A percentile compares a stretch with the other conserved stretches of the same genome.
phyloP scores from a whole-genome alignment of 1,139 yeast genomes.

The Eremothecium coryli region DNA sequence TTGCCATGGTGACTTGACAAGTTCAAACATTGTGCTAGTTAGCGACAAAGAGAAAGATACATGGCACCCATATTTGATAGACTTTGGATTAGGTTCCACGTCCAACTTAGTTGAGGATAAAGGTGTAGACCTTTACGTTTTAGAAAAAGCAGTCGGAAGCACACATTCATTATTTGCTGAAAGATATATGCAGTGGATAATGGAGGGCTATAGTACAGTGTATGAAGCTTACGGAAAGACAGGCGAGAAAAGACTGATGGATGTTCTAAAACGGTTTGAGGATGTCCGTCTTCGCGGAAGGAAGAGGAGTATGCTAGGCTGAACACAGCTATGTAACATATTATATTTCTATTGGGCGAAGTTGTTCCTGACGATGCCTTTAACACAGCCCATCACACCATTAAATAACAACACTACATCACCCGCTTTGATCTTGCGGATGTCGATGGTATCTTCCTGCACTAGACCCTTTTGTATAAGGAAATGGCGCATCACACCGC shows the following conservation, averaged over 20 bases:
- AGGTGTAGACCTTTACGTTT: constrained; percentile 90
- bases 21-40: constrained; percentile 69
- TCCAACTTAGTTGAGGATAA: constrained; percentile 78
- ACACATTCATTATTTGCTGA: constrained; percentile 77
- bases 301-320: constrained; percentile 90
- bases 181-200: constrained; percentile 56
- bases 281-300: constrained; percentile 90
- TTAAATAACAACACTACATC: constrained; percentile 66
- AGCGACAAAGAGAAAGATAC: constrained; percentile 10
- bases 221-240: constrained; percentile 31
- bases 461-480: constrained; percentile 48
- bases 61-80: constrained; percentile 60
- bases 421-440: constrained; percentile 45
- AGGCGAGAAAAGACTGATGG: constrained; percentile 40
- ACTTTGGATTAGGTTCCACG: constrained; percentile 78
- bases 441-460: constrained; percentile 43
- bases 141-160: constrained; percentile 83
- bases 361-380: constrained; percentile 41
- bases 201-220: constrained; percentile 58
- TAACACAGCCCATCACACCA: constrained; percentile 73
- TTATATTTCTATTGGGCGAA: not conserved
- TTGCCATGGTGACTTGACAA: constrained; percentile 91
- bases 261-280: constrained; percentile 55
- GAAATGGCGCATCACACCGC: constrained; percentile 72
- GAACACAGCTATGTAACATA: constrained; percentile 7